Conservation (phyloP, 768 basidiomycete genomes). For the Phylloporus sp. region DNA sequence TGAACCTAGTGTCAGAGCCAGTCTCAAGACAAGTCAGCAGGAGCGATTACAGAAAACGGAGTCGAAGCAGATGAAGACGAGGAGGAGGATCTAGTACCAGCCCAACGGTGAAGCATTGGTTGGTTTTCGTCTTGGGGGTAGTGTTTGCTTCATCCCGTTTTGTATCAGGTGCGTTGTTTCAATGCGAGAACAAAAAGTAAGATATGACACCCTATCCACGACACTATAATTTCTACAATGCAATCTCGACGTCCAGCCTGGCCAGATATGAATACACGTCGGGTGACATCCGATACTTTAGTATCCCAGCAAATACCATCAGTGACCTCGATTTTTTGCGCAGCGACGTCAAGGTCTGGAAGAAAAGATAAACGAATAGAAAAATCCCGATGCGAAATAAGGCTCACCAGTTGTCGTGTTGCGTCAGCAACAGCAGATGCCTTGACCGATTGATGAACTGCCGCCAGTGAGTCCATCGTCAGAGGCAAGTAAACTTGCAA, state of each 20-base stretch:
- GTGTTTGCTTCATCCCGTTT: not conserved
- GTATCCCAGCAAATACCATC: slow-evolving; percentile 84
- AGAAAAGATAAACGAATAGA: slow-evolving; percentile 25
- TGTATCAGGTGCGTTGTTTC: slow-evolving; percentile 18
- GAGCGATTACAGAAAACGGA: slow-evolving; percentile 28
- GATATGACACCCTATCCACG: not conserved
- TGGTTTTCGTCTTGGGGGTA: not conserved
- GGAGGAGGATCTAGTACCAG: slow-evolving; percentile 25
- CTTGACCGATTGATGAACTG: slow-evolving; percentile 76
- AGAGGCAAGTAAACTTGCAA: slow-evolving; percentile 83
- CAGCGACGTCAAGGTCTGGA: slow-evolving; percentile 56
- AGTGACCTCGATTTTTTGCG: slow-evolving; percentile 80
- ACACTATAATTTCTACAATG: slow-evolving; percentile 41
- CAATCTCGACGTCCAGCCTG: slow-evolving; percentile 81
- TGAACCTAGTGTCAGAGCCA: slow-evolving; percentile 33
- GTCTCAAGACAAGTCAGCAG: slow-evolving; percentile 21
- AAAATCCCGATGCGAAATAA: slow-evolving; percentile 10
- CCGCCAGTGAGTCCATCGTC: slow-evolving; percentile 89
- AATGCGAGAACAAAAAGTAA: not conserved
- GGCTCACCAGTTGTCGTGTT: slow-evolving; percentile 67
- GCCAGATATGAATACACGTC: slow-evolving; percentile 89
- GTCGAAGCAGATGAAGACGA: slow-evolving; percentile 22
- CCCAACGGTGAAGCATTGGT: slow-evolving; percentile 23
- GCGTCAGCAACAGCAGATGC: slow-evolving; percentile 66
- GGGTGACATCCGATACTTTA: slow-evolving; percentile 86